phyloP scores from a whole-genome alignment of 2,329 filamentous ascomycete species.

The Botryotinia narcissicola region DNA sequence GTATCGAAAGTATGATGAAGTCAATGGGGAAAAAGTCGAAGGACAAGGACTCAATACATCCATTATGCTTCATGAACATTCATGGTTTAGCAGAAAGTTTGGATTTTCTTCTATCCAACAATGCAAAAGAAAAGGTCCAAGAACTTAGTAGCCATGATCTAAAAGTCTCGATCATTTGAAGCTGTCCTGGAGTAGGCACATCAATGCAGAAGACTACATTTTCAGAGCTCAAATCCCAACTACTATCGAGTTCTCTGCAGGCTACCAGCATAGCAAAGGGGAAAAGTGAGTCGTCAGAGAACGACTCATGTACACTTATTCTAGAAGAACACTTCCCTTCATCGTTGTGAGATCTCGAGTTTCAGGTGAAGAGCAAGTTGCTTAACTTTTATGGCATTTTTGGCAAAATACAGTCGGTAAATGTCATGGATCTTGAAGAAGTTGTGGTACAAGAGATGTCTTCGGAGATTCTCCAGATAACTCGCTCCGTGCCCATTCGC shows the following conservation, averaged over 20 bases:
- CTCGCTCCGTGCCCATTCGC: neutral
- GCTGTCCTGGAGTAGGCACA: neutral
- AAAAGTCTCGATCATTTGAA: neutral
- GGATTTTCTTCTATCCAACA: neutral
- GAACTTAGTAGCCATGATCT: neutral
- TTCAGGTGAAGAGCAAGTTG: neutral
- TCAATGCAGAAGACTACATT: no score
- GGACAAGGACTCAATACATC: neutral
- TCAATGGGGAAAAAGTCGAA: no score
- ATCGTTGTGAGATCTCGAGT: neutral
- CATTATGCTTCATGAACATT: neutral
- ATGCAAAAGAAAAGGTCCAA: neutral
- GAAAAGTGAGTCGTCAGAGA: neutral
- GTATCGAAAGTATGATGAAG: neutral
- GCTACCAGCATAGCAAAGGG: neutral
- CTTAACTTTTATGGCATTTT: neutral
- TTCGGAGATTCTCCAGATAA: neutral
- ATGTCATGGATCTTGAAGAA: neutral
- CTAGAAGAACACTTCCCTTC: neutral
- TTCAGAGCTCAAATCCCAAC: neutral
- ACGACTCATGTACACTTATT: no score
- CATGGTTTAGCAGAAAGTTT: neutral
- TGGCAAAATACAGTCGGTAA: neutral
- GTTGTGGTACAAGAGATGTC: neutral
- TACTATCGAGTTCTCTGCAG: neutral